phyloP scores from a whole-genome alignment of 192 early-diverging fungal species.

The Coemansia sp. region DNA sequence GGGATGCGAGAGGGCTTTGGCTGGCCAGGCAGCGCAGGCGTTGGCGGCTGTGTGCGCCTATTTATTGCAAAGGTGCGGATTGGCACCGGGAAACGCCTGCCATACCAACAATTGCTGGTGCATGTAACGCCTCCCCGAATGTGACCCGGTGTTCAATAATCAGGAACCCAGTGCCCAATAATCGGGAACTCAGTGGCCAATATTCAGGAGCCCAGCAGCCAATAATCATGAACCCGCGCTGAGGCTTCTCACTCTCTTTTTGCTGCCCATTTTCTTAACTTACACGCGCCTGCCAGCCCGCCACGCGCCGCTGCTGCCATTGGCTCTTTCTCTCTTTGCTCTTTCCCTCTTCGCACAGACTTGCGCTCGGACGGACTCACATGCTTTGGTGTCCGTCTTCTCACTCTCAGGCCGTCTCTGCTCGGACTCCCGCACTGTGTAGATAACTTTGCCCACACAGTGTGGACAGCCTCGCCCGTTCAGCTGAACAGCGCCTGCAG shows the following conservation, averaged over 20 bases:
- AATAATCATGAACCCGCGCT: not conserved
- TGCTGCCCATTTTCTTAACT: not conserved
- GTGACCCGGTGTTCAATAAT: slow-evolving; percentile 12
- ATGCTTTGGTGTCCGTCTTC: too few relatives aligned
- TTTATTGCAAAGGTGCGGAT: not conserved
- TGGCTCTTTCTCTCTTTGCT: slow-evolving; percentile 1
- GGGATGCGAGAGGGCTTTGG: not conserved
- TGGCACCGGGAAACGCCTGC: slow-evolving; percentile 15
- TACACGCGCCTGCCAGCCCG: slow-evolving; percentile 10
- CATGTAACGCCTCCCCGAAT: slow-evolving; percentile 1
- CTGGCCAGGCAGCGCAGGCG: not conserved
- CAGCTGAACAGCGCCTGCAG: slow-evolving; percentile 1
- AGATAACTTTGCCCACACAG: not conserved
- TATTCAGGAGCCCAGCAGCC: not conserved
- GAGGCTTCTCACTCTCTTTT: not conserved
- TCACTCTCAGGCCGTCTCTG: not conserved
- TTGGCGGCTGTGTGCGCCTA: slow-evolving; percentile 3
- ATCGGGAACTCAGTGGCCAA: not conserved
- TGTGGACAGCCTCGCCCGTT: not conserved
- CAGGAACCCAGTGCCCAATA: slow-evolving; percentile 5
- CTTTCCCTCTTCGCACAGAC: not conserved
- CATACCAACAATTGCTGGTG: slow-evolving; percentile 2
- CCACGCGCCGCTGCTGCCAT: slow-evolving; percentile 17
- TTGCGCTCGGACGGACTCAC: not conserved
- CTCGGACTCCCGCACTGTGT: not conserved